Base-by-base conservation (phyloP, 1,284 basidiomycete species). In the Apiotrichum laibachii region DNA sequence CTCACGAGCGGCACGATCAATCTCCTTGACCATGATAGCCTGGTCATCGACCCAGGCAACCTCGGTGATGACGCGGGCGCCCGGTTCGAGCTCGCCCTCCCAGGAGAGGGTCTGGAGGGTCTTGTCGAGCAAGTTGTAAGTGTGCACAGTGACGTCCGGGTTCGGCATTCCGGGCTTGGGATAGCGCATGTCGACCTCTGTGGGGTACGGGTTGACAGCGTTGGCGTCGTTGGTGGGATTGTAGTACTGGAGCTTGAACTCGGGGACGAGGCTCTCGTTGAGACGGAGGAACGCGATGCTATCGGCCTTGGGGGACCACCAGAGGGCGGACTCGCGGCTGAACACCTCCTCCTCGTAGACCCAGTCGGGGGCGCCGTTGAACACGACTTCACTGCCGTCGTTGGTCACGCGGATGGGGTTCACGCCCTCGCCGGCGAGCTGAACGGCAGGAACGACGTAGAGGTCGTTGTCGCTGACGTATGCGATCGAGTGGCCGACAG, bases 331-430 rank as follows among this genome's bases (percentile, higher is more conserved):
- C 68, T 92, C 86, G 39, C 79, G 72, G 6, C 82, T 79, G 65
- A 92, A 89, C 26, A 98, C 78, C 73, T 97, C 93, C 76, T 97
- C 93, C 76, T 97, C 93, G 75, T 96, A 96, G 8, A 95, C 92
- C 91, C 95, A 98, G 76, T 96, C 92, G 0, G 92, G 90, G 0
- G 97, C 88, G 8, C 93, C 95, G 70, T 98, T 88, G 82, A 98
- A 97, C 34, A 93, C 81, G 0, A 89, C 88, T 0, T 84, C 81
- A 48, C 88, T 90, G 1, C 94, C 95, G 22, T 87, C 86, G 1
- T 81, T 79, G 0, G 95, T 99, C 9, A 99, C 81, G 16, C 88
- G 86, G 50, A 94, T 86, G 1, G 69, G 50, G 26, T 59, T 48
- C 7, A 55, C 26, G 22, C 22, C 35, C 13, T 37, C 40, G 11